A percentile compares a stretch with the other conserved stretches of the same genome.
phyloP scores from a whole-genome alignment of 805 yeast species.

The Dipodascus geniculatus region DNA sequence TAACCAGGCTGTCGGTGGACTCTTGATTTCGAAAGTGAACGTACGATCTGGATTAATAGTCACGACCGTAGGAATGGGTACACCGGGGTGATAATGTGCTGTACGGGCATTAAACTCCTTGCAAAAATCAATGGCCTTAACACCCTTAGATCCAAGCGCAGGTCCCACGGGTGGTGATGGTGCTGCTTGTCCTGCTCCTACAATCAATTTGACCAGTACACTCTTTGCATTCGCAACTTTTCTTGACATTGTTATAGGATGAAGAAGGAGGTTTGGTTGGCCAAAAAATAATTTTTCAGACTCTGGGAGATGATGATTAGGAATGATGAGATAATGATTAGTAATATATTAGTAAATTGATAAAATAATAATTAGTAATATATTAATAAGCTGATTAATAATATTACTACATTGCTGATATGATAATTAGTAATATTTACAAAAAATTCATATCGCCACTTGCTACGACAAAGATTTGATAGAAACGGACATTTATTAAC shows the following conservation, averaged over 20 bases:
- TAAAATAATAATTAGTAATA: too few species aligned
- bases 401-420: too few species aligned
- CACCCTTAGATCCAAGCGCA: slow-evolving; percentile 94
- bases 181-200: slow-evolving; percentile 96
- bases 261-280: not conserved
- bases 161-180: slow-evolving; percentile 99
- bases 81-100: slow-evolving; percentile 73
- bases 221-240: slow-evolving; percentile 37
- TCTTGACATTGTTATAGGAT: slow-evolving; percentile 1
- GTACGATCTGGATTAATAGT: slow-evolving; percentile 88
- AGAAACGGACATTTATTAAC: too few species aligned
- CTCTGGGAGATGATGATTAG: not conserved
- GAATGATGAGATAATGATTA: not conserved
- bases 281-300: not conserved
- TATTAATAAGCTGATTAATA: not conserved
- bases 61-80: slow-evolving; percentile 78
- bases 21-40: slow-evolving; percentile 72
- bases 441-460: too few species aligned
- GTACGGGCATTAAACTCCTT: slow-evolving; percentile 97
- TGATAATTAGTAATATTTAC: too few species aligned
- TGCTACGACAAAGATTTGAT: too few species aligned
- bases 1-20: slow-evolving; percentile 87
- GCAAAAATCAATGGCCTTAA: slow-evolving; percentile 92
- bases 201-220: slow-evolving; percentile 73
- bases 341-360: not conserved